Base-by-base conservation (phyloP, 208 protist species). In the Naegleria lovaniensis region DNA sequence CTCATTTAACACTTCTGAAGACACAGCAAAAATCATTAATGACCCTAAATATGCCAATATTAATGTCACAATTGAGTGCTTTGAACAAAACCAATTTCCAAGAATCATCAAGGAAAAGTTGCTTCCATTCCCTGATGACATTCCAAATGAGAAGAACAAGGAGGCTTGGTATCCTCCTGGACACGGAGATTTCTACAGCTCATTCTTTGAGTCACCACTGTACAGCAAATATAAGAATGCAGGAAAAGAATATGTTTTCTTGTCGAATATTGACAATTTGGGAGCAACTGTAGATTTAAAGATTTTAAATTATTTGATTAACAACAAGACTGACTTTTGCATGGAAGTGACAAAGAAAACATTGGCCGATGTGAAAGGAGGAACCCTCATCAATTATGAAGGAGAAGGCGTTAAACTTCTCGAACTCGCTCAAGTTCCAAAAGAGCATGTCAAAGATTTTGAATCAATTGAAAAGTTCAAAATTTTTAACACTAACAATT, bases 401-500 rank as follows among this genome's bases (percentile, higher is more conserved):
- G 92, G 96, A 29, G 94, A 93, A 67, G 90, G 92, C 43, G 85
- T 91, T 29, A 94, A 93, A 59, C 88, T 97, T 11, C 91, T 98
- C 0, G 96, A 98, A 79, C 93, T 97, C 79, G 96, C 96, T 9
- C 96, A 98, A 93, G 96, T 97, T 36, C 94, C 95, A 52, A 88
- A 91, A 36, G 75, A 92, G 36, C 89, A 97, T 33, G 91, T 95
- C 22, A 43, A 91, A 58, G 96, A 96, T 58, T 99, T 99, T 94
- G 97, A 99, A 91, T 96, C 98, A 90, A 97, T 99, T 89, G 92
- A 93, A 83, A 99, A 98, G 92, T 98, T 99, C 94, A 95, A 95
- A 79, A 98, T 98, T 93, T 99, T 99, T 94, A 99, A 99, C 94
- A 99, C 99, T 29, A 99, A 99, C 95, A 99, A 99, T 94, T 91